phyloP scores from a whole-genome alignment of 2,329 filamentous ascomycete species.

The Pezicula carpinea region DNA sequence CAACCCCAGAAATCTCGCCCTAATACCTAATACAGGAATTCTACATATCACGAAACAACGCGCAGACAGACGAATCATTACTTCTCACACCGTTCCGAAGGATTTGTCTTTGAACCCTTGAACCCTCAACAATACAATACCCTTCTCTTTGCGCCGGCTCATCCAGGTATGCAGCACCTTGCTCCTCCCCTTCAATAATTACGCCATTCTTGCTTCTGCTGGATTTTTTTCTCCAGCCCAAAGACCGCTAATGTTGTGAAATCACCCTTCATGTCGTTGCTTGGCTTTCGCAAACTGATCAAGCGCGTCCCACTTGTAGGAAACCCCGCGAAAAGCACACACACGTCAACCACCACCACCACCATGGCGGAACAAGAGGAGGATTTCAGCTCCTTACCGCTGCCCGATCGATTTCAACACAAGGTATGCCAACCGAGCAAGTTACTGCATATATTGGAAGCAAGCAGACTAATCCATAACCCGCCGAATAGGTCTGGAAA shows the following conservation, averaged over 20 bases:
- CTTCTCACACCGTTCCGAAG: not conserved
- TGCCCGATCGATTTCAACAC: slow-evolving; percentile 77
- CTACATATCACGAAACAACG: not conserved
- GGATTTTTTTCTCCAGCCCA: too few species aligned
- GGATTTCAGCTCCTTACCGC: slow-evolving; percentile 73
- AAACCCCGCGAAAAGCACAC: slow-evolving; percentile 9
- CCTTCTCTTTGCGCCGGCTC: slow-evolving; percentile 14
- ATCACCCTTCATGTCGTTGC: not conserved
- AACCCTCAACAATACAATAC: slow-evolving; percentile 17
- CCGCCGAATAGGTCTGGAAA: slow-evolving; percentile 72
- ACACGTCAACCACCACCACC: slow-evolving; percentile 6
- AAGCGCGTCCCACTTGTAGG: slow-evolving; percentile 19
- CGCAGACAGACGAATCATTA: not conserved
- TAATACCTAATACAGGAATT: not conserved
- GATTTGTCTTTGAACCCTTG: not conserved
- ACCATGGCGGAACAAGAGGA: slow-evolving; percentile 78
- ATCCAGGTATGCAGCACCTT: slow-evolving; percentile 12
- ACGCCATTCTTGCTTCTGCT: not conserved
- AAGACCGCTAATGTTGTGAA: not conserved
- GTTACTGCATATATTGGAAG: not conserved
- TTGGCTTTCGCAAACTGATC: slow-evolving; percentile 21
- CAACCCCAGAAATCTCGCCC: not conserved
- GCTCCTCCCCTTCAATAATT: not conserved
- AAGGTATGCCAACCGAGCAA: slow-evolving; percentile 47
- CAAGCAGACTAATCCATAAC: slow-evolving; percentile 18